Evolutionary conservation across 306 rosid genomes (phyloP), one percentile per base, ranked within the genome.

Genomic region (Prosopis cineraria): DNA sequence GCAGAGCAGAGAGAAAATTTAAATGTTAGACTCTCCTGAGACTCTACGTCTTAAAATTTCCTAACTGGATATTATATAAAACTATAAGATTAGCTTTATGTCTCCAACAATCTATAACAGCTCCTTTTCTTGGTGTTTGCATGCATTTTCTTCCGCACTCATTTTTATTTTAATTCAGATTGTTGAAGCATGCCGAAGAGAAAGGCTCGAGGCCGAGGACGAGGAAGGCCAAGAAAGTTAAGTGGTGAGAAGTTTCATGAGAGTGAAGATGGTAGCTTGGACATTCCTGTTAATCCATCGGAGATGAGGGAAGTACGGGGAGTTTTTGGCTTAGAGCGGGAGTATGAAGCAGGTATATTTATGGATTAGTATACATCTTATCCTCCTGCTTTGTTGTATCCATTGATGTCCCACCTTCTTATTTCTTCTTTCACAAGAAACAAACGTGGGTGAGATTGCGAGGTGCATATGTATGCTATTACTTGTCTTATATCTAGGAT

Each of bases 111-210:
- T 31, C 43, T 17, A 31, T 31, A 31, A 0, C 25, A 17, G 4
- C 43, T 33, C 41, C 53, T 16, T 48, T 8, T 37, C 13, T 65
- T 30, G 64, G n/a, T 10, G 37, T 52, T 83, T 17, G 40, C 20
- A 50, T 16, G 6, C 13, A 37, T 19, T 65, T 65, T 20, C 47
- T 19, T 36, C 17, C 31, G 1, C 25, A n/a, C 24, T n/a, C 25
- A 0, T 65, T 37, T 65, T 10, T n/a, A 8, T 19, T 9, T n/a
- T 22, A 31, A 25, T 74, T 52, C 67, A 62, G 73, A 43, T 69
- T 25, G 10, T 27, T 69, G 59, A 70, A 47, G 60, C 78, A 76
- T 84, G 85, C 60, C 75, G 1, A 81, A 68, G 78, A 77, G 78
- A 77, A 84, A 50, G 65, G 75, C 83, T 41, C 79, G 74, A 50